A percentile compares a stretch with the other conserved stretches of the same genome.
phyloP scores from a whole-genome alignment of 2,329 filamentous ascomycete genomes.

The Epichloe amarillans region DNA sequence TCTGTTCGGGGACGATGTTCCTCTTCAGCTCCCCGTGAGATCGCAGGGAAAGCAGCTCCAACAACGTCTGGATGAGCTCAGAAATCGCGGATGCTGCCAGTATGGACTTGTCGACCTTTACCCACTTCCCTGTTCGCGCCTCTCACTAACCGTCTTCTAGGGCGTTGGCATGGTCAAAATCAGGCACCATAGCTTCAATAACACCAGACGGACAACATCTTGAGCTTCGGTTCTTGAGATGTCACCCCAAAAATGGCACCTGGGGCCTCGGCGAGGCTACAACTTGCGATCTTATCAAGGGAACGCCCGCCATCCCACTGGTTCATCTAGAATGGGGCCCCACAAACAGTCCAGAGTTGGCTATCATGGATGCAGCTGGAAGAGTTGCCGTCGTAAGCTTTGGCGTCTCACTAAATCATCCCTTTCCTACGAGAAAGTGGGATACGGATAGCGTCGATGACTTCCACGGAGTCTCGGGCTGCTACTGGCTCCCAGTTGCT shows the following conservation, averaged over 20 bases:
- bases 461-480: conserved; percentile 63
- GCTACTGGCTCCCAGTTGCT: conserved; percentile 67
- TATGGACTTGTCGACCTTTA: conserved; percentile 30
- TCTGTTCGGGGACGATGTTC: conserved; percentile 60
- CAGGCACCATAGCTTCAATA: conserved; percentile 75
- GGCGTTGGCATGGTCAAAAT: conserved; percentile 75
- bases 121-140: background rate
- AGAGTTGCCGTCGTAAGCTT: conserved; percentile 64
- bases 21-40: conserved; percentile 38
- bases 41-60: conserved; percentile 46
- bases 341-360: conserved; percentile 63
- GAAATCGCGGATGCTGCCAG: conserved; percentile 68
- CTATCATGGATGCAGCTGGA: conserved; percentile 67
- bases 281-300: conserved; percentile 44
- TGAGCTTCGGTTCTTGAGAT: conserved; percentile 59
- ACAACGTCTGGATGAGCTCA: conserved; percentile 63
- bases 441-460: conserved; percentile 61
- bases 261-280: conserved; percentile 71
- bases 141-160: conserved; percentile 28
- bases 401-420: conserved; percentile 58
- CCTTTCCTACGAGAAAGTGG: conserved; percentile 48
- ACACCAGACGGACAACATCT: conserved; percentile 56
- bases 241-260: conserved; percentile 51
- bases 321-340: conserved; percentile 74
- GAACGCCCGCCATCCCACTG: conserved; percentile 51